phyloP scores from a whole-genome alignment of 2,329 filamentous ascomycete genomes.

The Ophiostoma sp. region DNA sequence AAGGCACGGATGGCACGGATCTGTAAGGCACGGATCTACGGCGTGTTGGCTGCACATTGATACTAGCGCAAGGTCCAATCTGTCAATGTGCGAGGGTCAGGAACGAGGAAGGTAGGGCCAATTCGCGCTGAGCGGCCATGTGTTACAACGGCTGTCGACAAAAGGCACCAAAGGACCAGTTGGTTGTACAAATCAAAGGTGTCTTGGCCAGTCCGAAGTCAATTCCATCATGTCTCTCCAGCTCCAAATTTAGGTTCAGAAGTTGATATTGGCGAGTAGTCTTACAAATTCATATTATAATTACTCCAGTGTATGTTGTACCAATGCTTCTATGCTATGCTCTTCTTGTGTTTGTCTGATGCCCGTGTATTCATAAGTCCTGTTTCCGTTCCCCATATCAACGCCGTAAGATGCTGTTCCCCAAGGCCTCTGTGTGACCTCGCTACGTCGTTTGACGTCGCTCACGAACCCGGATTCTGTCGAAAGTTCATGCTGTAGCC shows the following conservation, averaged over 20 bases:
- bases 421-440: neutral
- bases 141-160: neutral
- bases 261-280: neutral
- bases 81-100: neutral
- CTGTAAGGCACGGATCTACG: neutral
- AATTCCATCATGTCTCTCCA: neutral
- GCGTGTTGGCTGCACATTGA: neutral
- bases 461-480: constrained; percentile 1
- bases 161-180: neutral
- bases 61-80: neutral
- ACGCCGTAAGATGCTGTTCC: neutral
- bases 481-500: constrained; percentile 91
- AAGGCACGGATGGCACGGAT: neutral
- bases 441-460: neutral
- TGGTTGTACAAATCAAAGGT: neutral
- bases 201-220: neutral
- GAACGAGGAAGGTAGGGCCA: neutral
- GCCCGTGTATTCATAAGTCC: neutral
- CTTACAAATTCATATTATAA: neutral
- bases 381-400: neutral
- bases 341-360: neutral
- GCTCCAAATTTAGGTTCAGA: too few species aligned
- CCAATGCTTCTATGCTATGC: neutral
- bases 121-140: neutral
- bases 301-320: neutral